A percentile compares a stretch with the other conserved stretches of the same genome.
Conservation (phyloP, 2,329 filamentous ascomycete species). For the Diplodia intermedia region DNA sequence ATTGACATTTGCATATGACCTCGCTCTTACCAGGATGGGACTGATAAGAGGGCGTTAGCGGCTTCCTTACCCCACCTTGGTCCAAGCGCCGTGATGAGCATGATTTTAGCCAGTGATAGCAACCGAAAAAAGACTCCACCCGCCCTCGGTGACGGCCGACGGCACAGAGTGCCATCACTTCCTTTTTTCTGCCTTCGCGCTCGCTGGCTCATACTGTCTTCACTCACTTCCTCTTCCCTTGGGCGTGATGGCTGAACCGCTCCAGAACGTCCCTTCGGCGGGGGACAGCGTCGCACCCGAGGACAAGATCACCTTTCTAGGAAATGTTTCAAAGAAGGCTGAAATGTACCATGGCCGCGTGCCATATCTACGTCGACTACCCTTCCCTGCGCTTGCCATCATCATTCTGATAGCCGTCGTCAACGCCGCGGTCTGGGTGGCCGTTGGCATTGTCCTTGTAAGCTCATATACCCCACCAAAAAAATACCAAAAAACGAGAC, state of each 20-base stretch:
- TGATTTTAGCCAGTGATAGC: slow-evolving; percentile 13
- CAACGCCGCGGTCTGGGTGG: slow-evolving; percentile 66
- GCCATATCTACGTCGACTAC: slow-evolving; percentile 63
- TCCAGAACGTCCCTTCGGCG: slow-evolving; percentile 3
- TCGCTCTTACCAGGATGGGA: slow-evolving; percentile 25
- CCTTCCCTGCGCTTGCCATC: slow-evolving; percentile 63
- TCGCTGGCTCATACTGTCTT: background rate
- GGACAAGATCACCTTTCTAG: slow-evolving; percentile 27
- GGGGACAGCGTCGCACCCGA: background rate
- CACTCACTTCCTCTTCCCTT: background rate
- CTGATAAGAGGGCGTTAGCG: slow-evolving; percentile 29
- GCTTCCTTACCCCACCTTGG: slow-evolving; percentile 30
- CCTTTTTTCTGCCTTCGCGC: background rate
- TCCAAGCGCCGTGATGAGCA: slow-evolving; percentile 18
- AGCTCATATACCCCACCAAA: slow-evolving; percentile 33
- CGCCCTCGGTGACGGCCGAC: slow-evolving; percentile 1
- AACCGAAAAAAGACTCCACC: background rate
- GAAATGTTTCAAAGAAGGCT: slow-evolving; percentile 35
- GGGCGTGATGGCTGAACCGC: slow-evolving; percentile 14
- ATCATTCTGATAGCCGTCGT: slow-evolving; percentile 60
- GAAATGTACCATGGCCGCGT: slow-evolving; percentile 53
- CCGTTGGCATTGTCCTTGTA: slow-evolving; percentile 64
- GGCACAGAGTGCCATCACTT: background rate
- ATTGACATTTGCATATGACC: slow-evolving; percentile 29
- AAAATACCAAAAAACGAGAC: background rate